These are phyloP conservation scores for Prunus armeniaca DNA, from an alignment of 306 rosid species.

Conservation along the genomic window DNA sequence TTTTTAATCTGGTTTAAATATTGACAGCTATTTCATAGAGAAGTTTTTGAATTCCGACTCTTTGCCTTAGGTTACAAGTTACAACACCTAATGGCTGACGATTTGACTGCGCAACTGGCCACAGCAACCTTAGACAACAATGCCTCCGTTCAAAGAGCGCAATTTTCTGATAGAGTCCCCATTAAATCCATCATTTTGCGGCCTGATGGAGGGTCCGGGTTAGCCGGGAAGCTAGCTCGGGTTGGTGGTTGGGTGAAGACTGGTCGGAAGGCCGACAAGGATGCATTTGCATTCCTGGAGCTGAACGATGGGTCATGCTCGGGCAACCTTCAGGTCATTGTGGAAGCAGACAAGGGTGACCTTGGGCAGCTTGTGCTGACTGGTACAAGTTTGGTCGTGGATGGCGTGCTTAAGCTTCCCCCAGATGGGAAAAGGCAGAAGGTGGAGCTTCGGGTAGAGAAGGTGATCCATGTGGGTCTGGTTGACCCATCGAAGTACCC, in stretches of 20 bases:
- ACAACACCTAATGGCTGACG: constrained; percentile 40
- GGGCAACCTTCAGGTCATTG: constrained; percentile 78
- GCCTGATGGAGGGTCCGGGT: constrained; percentile 72
- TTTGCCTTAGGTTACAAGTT: not conserved
- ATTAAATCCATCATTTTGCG: constrained; percentile 63
- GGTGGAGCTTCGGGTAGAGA: constrained; percentile 75
- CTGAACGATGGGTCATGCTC: constrained; percentile 86
- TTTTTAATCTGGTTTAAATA: too few species aligned
- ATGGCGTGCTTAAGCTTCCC: constrained; percentile 73
- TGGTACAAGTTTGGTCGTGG: constrained; percentile 76
- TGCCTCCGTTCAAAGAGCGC: constrained; percentile 26
- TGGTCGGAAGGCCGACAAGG: constrained; percentile 93
- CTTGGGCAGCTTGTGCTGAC: constrained; percentile 76
- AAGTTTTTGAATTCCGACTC: not conserved
- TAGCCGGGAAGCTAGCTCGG: constrained; percentile 56
- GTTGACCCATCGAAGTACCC: constrained; percentile 93
- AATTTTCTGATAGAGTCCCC: constrained; percentile 80
- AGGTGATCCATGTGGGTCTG: constrained; percentile 71
- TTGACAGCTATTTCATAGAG: too few species aligned
- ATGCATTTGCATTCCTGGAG: constrained; percentile 84
- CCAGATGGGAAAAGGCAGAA: constrained; percentile 81
- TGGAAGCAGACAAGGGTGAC: constrained; percentile 66
- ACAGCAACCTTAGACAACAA: constrained; percentile 27
- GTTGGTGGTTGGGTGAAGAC: constrained; percentile 96
- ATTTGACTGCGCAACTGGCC: constrained; percentile 45